phyloP scores from a whole-genome alignment of 176 grass and related monocot genomes.

The maize (Zea mays) region DNA sequence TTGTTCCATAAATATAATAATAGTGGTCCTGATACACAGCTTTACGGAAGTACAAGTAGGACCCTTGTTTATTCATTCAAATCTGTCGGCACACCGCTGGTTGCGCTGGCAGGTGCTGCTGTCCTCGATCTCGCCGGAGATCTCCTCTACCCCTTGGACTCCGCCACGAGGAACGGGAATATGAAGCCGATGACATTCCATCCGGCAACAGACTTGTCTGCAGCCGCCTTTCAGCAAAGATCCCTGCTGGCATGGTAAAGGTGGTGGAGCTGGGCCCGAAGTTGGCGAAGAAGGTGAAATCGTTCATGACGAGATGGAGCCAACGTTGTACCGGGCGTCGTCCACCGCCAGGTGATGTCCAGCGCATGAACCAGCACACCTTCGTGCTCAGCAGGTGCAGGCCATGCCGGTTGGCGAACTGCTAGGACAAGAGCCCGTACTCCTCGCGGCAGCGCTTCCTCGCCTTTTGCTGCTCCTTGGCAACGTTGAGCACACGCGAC shows the following conservation, averaged over 20 bases:
- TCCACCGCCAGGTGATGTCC: constrained; percentile 71
- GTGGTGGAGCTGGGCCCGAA: constrained; percentile 67
- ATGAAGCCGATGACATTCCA: constrained; percentile 48
- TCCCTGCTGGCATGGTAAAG: constrained; percentile 50
- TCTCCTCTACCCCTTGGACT: constrained; percentile 59
- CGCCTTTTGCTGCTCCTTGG: neutral
- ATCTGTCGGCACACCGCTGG: constrained; percentile 7
- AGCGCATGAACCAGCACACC: constrained; percentile 65
- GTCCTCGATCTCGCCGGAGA: constrained; percentile 56
- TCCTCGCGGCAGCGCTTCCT: neutral
- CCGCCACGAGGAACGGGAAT: constrained; percentile 58
- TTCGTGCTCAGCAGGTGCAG: constrained; percentile 54
- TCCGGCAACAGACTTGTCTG: constrained; percentile 44
- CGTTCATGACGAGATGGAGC: constrained; percentile 52
- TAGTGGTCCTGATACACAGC: neutral
- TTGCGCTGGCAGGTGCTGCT: neutral
- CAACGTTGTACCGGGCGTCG: constrained; percentile 9
- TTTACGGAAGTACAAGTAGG: neutral
- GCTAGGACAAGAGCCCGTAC: constrained; percentile 49
- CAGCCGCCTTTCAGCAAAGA: constrained; percentile 50
- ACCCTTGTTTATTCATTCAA: neutral
- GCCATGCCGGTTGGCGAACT: constrained; percentile 51
- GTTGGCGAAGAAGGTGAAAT: constrained; percentile 63
- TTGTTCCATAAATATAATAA: too few species aligned
- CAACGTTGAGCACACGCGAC: constrained; percentile 38